Percentiles rank a stretch among this genome's conserved stretches.
phyloP scores from a whole-genome alignment of 75 land plant species.

The Picea sitchensis region DNA sequence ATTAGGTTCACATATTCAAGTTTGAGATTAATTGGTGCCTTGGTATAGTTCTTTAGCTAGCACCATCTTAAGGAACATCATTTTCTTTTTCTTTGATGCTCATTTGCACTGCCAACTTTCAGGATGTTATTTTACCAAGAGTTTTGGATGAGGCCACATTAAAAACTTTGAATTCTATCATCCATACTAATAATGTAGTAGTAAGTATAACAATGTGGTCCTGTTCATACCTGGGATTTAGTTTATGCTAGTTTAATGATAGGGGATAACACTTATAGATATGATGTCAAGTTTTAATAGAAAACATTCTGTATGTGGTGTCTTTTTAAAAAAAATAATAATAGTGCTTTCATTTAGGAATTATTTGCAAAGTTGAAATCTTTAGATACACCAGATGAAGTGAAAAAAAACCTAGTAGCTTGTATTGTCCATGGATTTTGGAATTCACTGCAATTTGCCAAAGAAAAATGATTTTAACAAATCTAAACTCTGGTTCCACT shows the following conservation, averaged over 20 bases:
- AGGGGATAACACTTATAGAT: no score
- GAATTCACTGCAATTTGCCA: neutral
- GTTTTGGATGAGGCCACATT: conserved; percentile 74
- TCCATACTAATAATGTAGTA: conserved; percentile 57
- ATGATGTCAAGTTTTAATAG: no score
- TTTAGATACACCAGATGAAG: conserved; percentile 43
- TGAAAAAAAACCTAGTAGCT: conserved; percentile 65
- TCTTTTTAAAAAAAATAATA: conserved; percentile 53
- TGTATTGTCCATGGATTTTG: neutral
- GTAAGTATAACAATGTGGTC: conserved; percentile 15
- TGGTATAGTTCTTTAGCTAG: no score
- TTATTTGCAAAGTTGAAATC: conserved; percentile 68
- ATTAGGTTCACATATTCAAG: no score
- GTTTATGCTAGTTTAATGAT: no score
- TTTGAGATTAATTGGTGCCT: no score
- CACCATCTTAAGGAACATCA: neutral
- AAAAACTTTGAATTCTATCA: conserved; percentile 79
- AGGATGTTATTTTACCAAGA: conserved; percentile 93
- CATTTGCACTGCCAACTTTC: neutral
- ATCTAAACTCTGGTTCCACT: neutral
- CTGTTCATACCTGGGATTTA: neutral
- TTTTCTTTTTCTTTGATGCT: neutral
- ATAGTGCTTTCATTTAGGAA: conserved; percentile 36
- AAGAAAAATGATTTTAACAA: neutral
- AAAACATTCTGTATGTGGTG: conserved; percentile 34